These are phyloP conservation scores for Globisporangium iwayamae DNA, from an alignment of 352 stramenopile species.

Conservation along the genomic window DNA sequence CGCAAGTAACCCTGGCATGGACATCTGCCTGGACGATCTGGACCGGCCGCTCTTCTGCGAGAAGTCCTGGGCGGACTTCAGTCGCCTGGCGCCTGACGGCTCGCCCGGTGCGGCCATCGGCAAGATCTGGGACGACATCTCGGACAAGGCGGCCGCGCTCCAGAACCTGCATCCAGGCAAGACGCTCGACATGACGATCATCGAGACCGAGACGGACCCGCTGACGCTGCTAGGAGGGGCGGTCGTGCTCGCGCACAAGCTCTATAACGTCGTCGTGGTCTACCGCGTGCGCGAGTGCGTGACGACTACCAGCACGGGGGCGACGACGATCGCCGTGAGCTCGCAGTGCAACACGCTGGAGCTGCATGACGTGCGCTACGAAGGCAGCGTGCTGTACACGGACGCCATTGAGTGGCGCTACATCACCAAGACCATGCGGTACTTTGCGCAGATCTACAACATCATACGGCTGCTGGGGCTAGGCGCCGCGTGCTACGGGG, in stretches of 20 bases:
- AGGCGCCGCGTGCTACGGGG: slow-evolving; percentile 27
- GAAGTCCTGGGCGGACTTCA: slow-evolving; percentile 47
- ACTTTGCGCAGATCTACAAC: slow-evolving; percentile 44
- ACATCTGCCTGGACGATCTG: slow-evolving; percentile 51
- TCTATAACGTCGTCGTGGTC: slow-evolving; percentile 47
- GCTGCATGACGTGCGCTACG: slow-evolving; percentile 42
- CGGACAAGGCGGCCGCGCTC: slow-evolving; percentile 22
- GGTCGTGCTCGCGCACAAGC: slow-evolving; percentile 48
- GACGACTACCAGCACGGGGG: background rate
- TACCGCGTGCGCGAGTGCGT: slow-evolving; percentile 37
- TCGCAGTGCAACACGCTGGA: slow-evolving; percentile 24
- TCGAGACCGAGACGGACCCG: slow-evolving; percentile 49
- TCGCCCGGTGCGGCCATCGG: slow-evolving; percentile 16
- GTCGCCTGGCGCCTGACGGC: slow-evolving; percentile 13
- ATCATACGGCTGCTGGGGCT: slow-evolving; percentile 33
- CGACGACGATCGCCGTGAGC: background rate
- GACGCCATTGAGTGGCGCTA: slow-evolving; percentile 52
- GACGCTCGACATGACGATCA: slow-evolving; percentile 42
- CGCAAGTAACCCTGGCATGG: slow-evolving; percentile 23
- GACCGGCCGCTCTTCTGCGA: slow-evolving; percentile 53
- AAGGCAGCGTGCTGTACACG: slow-evolving; percentile 47
- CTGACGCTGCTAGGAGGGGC: slow-evolving; percentile 42
- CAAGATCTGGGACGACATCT: slow-evolving; percentile 44
- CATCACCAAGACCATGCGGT: slow-evolving; percentile 40
- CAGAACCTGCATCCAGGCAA: slow-evolving; percentile 25